A percentile compares a stretch with the other conserved stretches of the same genome.
phyloP scores from a whole-genome alignment of 768 basidiomycete species.

The Daedaleopsis nitida region DNA sequence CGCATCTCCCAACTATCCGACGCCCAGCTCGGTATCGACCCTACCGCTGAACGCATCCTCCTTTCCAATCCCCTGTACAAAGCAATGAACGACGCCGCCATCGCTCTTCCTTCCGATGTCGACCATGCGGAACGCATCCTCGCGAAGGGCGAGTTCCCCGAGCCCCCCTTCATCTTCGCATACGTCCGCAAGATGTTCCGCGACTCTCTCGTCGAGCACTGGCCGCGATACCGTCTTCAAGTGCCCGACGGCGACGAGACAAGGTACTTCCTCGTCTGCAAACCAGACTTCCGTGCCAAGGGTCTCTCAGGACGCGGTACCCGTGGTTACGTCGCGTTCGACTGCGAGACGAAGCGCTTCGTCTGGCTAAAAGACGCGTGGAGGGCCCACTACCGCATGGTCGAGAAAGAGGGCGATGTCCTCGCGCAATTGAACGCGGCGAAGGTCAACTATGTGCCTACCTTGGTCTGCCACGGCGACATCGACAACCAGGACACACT shows the following conservation, averaged over 20 bases:
- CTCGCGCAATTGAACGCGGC: background rate
- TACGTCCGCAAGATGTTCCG: constrained; percentile 8
- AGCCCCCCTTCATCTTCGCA: background rate
- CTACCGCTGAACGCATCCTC: constrained; percentile 2
- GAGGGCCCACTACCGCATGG: constrained; percentile 3
- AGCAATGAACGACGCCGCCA: background rate
- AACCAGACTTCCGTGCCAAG: background rate
- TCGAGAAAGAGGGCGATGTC: background rate
- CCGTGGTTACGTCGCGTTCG: constrained; percentile 15
- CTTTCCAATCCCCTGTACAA: background rate
- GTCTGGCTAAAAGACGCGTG: constrained; percentile 21
- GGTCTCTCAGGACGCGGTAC: constrained; percentile 10
- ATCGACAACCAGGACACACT: background rate
- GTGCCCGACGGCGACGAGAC: background rate
- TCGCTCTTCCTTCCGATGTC: background rate
- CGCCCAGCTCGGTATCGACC: constrained; percentile 4
- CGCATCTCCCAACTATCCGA: background rate
- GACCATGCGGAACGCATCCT: background rate
- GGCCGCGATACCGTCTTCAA: constrained; percentile 6
- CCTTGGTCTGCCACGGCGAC: constrained; percentile 13
- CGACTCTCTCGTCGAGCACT: background rate
- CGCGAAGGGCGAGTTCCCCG: background rate
- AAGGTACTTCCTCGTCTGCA: constrained; percentile 10
- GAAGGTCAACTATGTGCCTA: background rate
- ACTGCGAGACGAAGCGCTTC: constrained; percentile 1